phyloP scores from a whole-genome alignment of 108 stramenopile species.

The Cyclostephanos invisitatus region DNA sequence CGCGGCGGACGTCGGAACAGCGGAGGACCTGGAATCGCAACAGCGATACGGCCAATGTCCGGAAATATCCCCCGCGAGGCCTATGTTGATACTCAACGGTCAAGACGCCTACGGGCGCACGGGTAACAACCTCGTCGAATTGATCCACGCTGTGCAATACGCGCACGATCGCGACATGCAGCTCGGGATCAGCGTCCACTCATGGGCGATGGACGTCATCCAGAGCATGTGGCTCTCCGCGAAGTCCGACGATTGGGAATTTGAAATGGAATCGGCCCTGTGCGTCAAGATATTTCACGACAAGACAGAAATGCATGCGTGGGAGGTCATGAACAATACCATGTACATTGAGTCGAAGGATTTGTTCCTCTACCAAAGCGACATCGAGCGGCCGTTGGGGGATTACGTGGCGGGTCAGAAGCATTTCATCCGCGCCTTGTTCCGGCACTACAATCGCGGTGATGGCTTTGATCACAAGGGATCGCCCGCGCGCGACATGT shows the following conservation, averaged over 20 bases:
- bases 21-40: neutral
- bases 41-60: constrained; percentile 12
- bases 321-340: constrained; percentile 1
- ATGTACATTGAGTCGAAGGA: constrained; percentile 14
- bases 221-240: constrained; percentile 11
- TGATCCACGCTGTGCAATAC: constrained; percentile 16
- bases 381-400: constrained; percentile 3
- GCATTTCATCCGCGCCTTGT: constrained; percentile 15
- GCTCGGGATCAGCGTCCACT: constrained; percentile 15
- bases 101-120: constrained; percentile 10
- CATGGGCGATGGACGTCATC: constrained; percentile 21
- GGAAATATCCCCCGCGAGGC: neutral
- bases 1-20: constrained; percentile 10
- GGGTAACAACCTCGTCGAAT: constrained; percentile 31
- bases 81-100: constrained; percentile 14
- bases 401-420: constrained; percentile 27
- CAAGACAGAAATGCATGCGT: neutral
- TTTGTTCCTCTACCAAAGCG: neutral
- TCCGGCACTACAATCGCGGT: constrained; percentile 35
- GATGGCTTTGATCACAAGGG: neutral
- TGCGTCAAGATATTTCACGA: constrained; percentile 19
- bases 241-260: constrained; percentile 5
- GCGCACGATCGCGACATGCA: constrained; percentile 20
- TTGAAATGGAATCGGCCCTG: neutral
- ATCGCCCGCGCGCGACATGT: constrained; percentile 25